Evolutionary conservation across 441 rosid species (phyloP), one percentile per base, ranked within the genome.

Genomic region (Aquilaria agallochum): DNA sequence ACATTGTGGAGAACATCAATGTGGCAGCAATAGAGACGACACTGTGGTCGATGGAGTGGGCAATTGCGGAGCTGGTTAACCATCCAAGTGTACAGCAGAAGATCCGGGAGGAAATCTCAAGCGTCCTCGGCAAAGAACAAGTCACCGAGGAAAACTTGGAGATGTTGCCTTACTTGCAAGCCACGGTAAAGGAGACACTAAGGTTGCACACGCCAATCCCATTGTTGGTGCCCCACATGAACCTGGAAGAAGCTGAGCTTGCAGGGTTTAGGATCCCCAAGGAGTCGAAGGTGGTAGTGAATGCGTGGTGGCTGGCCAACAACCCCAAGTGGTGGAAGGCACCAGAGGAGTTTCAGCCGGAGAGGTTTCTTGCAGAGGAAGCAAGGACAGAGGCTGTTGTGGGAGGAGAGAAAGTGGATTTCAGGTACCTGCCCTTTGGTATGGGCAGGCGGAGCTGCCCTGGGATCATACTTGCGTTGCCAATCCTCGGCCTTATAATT

Each of bases 41-140:
- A 1, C 59, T 84, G 9, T 84, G 87, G 90, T 84, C 90, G 5
- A 84, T 82, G 76, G 87, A 84, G 46, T 84, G 90, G 90, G 85
- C 80, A 9, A 80, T 84, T 51, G 87, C 87, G 0, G 90, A 82
- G 67, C 58, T 84, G 31, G 90, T 78, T 31, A 78, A 85, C 61
- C 76, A 82, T 68, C 87, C 87, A 4, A 10, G 45, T 0, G 74
- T 80, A 49, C 85, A 82, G 56, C 44, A 34, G 33, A 84, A 75
- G 59, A 71, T 84, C 59, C 77, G 87, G 11, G 68, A 68, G 3
- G 87, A 84, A 65, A 78, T 85, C 58, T 42, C 64, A 2, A 33
- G 55, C 2, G 74, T 76, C 57, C 77, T 82, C 2, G 62, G 71
- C 52, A 78, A 78, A 45, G 49, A 56, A 11, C 60, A 70, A 2